Conservation (phyloP, 768 basidiomycete species). For the Tulasnella sp. region DNA sequence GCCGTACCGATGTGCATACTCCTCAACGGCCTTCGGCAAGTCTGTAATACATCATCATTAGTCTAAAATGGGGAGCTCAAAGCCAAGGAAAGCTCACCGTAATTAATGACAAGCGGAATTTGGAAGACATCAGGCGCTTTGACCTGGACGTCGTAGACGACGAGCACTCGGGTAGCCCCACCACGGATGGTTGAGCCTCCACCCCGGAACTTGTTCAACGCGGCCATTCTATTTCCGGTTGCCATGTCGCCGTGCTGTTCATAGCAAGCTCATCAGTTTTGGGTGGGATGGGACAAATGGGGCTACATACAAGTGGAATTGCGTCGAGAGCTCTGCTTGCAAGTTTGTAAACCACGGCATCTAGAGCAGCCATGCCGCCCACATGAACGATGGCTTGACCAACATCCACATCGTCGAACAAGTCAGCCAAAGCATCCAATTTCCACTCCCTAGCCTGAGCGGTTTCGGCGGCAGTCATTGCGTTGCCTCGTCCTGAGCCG, state of each 20-base stretch:
- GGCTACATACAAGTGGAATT: conserved; percentile 77
- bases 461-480: conserved; percentile 70
- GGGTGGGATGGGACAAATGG: conserved; percentile 37
- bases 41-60: conserved; percentile 51
- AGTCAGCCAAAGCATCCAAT: conserved; percentile 84
- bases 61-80: neutral
- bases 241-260: conserved; percentile 91
- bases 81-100: conserved; percentile 55
- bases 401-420: conserved; percentile 81
- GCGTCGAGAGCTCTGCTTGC: conserved; percentile 84
- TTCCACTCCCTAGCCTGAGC: conserved; percentile 93
- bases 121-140: conserved; percentile 89
- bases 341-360: conserved; percentile 88
- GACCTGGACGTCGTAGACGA: conserved; percentile 92
- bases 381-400: conserved; percentile 83
- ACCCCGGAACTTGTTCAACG: conserved; percentile 81
- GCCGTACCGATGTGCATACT: conserved; percentile 87
- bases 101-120: conserved; percentile 93
- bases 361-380: conserved; percentile 83
- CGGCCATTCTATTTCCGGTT: conserved; percentile 74
- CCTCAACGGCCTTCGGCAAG: conserved; percentile 92
- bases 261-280: conserved; percentile 18
- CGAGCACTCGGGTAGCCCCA: conserved; percentile 71
- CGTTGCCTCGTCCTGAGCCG: conserved; percentile 71
- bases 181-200: conserved; percentile 65